A percentile compares a stretch with the other conserved stretches of the same genome.
phyloP scores from a whole-genome alignment of 164 flowering plant species.

The Piper betle region DNA sequence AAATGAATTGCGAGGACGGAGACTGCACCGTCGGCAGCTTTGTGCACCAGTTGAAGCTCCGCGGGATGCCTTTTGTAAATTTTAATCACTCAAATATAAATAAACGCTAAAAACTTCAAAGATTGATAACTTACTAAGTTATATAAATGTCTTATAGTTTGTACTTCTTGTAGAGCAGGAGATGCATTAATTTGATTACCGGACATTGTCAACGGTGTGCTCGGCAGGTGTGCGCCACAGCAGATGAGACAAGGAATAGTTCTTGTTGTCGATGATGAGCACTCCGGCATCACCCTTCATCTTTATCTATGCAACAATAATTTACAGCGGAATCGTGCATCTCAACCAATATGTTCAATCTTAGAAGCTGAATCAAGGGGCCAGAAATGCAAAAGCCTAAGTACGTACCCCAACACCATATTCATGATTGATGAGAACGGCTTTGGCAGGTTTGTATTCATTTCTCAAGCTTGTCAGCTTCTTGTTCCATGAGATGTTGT shows the following conservation, averaged over 20 bases:
- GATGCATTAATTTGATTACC: neutral
- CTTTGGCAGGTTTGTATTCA: slow-evolving; percentile 29
- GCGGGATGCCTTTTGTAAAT: slow-evolving; percentile 21
- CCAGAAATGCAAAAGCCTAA: no score
- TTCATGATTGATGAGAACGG: slow-evolving; percentile 32
- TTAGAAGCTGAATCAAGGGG: no score
- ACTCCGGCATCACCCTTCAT: slow-evolving; percentile 20
- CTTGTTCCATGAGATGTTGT: slow-evolving; percentile 4
- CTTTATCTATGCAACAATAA: slow-evolving; percentile 3
- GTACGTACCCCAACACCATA: neutral
- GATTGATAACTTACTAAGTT: no score
- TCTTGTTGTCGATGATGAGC: slow-evolving; percentile 25
- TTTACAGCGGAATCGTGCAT: no score
- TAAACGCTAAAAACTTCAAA: no score
- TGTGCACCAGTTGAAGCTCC: slow-evolving; percentile 63
- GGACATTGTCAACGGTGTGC: slow-evolving; percentile 33
- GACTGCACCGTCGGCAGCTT: slow-evolving; percentile 19
- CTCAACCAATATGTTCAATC: no score
- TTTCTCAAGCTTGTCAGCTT: slow-evolving; percentile 21
- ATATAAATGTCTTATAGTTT: no score
- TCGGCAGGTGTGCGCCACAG: slow-evolving; percentile 69
- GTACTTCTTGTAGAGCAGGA: no score
- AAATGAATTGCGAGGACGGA: slow-evolving; percentile 42
- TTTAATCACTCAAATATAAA: no score
- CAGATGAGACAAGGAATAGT: slow-evolving; percentile 27